Base-by-base conservation (phyloP, 257 asterid species). In the Ilex aquifolium region DNA sequence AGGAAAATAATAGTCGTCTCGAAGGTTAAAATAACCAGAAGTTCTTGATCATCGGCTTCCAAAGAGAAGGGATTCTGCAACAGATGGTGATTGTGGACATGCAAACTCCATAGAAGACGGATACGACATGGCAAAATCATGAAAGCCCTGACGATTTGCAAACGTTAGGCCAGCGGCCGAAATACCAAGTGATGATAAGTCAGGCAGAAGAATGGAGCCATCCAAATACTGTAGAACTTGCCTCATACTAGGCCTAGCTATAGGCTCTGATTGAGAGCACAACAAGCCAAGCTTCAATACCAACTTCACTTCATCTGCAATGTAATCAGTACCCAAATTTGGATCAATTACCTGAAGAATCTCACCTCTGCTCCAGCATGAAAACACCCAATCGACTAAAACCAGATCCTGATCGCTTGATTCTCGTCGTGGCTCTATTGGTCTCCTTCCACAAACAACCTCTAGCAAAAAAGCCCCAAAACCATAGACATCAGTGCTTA, bases 281-380 rank as follows among this genome's bases (percentile, higher is more conserved):
- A 81, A 10, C 57, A 88, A 62, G 0, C 88, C 95, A 15, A 85
- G 76, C 44, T 78, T 83, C 53, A 85, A 55, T 10, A 76, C 85
- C 67, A 85, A 31, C 61, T 74, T 82, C 31, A 60, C 87, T 58
- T 88, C 87, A 42, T 67, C 75, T 40, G n/a, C 55, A 13, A 16
- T 69, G 51, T 44, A 82, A 40, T 74, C 85, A 4, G 3, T 49
- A 0, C 76, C 65, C 68, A 88, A 44, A n/a, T 74, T 83, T 8
- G 12, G 70, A 75, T 88, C 94, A 67, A 76, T 77, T 0, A 64
- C 84, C 27, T 69, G 76, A 31, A 83, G 62, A 55, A 85, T 69
- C 12, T 69, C 62, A 4, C 82, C 94, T 60, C 56, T 63, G 6
- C 70, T 69, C 88, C 88, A 85, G 27, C 27, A 21, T 1, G 27